A percentile compares a stretch with the other conserved stretches of the same genome.
Conservation (phyloP, 169 alveolate genomes). For the Plasmodium fragile region DNA sequence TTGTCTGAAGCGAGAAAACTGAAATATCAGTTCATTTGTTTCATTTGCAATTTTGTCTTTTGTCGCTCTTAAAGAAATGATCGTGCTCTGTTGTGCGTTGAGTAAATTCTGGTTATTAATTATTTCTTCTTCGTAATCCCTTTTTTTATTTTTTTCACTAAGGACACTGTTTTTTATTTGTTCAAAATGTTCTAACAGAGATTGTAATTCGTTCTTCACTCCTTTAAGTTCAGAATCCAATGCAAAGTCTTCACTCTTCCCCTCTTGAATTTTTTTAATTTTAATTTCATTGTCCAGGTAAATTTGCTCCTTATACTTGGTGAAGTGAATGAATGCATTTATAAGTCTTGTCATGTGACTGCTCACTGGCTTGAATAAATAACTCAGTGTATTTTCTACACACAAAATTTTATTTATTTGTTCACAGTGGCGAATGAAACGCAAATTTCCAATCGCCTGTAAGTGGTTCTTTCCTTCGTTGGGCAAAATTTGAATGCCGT, state of each 20-base stretch:
- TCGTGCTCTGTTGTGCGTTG: conserved; percentile 56
- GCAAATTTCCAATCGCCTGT: conserved; percentile 73
- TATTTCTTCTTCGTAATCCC: conserved; percentile 75
- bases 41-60: conserved; percentile 69
- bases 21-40: conserved; percentile 70
- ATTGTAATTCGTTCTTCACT: conserved; percentile 17
- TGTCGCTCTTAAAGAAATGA: conserved; percentile 45
- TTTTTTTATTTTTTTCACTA: conserved; percentile 56
- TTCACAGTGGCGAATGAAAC: conserved; percentile 72
- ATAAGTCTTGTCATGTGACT: conserved; percentile 62
- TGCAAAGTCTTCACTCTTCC: conserved; percentile 15
- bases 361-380: conserved; percentile 69
- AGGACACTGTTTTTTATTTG: conserved; percentile 42
- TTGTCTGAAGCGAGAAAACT: conserved; percentile 68
- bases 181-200: conserved; percentile 25
- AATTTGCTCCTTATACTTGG: conserved; percentile 57
- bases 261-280: conserved; percentile 33
- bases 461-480: conserved; percentile 75
- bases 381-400: conserved; percentile 54
- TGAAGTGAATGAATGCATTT: conserved; percentile 62
- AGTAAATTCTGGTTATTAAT: conserved; percentile 55
- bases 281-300: conserved; percentile 54
- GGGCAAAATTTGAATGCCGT: conserved; percentile 54
- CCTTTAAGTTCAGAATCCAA: conserved; percentile 36
- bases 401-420: conserved; percentile 41